Base-by-base conservation (phyloP, 208 protist species). In the Leishmania amazonensis region DNA sequence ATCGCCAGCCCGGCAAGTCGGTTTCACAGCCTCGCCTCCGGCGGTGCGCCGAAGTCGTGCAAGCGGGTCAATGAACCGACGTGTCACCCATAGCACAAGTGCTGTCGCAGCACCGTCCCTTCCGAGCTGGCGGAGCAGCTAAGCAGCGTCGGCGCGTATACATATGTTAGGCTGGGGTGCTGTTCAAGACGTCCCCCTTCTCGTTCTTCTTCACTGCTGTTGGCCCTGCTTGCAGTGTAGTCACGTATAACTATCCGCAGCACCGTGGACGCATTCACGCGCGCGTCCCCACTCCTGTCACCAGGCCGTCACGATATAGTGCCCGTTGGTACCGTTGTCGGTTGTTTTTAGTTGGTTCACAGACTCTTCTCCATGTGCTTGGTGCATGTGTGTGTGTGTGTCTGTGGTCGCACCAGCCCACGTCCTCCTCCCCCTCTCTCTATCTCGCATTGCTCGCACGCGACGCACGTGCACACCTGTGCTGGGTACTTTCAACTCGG, bases 51-150 rank as follows among this genome's bases (percentile, higher is more conserved):
- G 67, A 8, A 13, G 31, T 24, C 31, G 21, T 47, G 17, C 67
- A 47, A 7, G 15, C 7, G 17, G 6, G 49, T 24, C 67, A 13
- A 19, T 28, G 38, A 64, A 28, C 58, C 21, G 28, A 67, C 28
- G 13, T 67, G 40, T 38, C 53, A 45, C 71, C 71, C 40, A 35
- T 31, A 57, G 28, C 73, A 35, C 35, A 42, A 38, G 67, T 47
- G 40, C 13, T 47, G 38, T 72, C 67, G 21, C 67, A 47, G 31
- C 67, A 17, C 19, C 15, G 40, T 47, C 67, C 40, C 53, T 76
- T 19, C 80, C 81, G 54, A 45, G 9, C 28, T 89, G 86, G 86
- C 86, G 85, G 35, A 92, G 89, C 68, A 88, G 85, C 80, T 92
- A 81, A 82, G 24, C 8, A 15, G 71, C 47, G 45, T 24, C 31